Evolutionary conservation across 2,329 filamentous ascomycete species (phyloP), one percentile per base, ranked within the genome.

Genomic region (Xylariaceae sp.): DNA sequence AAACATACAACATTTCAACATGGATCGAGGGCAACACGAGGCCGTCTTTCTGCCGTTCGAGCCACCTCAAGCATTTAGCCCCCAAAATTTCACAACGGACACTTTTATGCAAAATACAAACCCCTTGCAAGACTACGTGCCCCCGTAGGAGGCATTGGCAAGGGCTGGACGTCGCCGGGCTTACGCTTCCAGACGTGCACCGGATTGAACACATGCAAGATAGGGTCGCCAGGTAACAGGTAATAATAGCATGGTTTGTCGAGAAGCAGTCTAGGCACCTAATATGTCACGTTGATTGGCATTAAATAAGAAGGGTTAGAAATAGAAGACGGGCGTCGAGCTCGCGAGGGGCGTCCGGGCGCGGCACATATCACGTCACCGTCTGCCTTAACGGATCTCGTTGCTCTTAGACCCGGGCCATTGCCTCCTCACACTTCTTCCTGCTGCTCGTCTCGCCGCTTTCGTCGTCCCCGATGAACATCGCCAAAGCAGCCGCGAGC

Each of bases 401-500:
- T 26, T 26, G 32, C 9, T 29, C 32, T 53, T 15, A 42, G 34
- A 21, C 49, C 29, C 48, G 46, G 26, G 42, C 34, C 21, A 58
- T 53, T 26, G 65, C 63, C 41, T 65, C 63, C 52, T 75, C 71
- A 32, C 75, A 67, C 53, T 70, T 68, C 18, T 61, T 63, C 59
- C 68, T 69, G 58, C 71, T 75, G 36, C 68, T 66, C 51, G 69
- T 61, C 57, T 74, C 71, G 1, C 68, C 70, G 37, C 41, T 47
- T 6, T 51, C 29, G 19, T 50, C 52, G 45, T 51, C 49, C 5
- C 66, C 68, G 12, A 66, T 65, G 55, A 77, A 77, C n/a, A 76
- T 61, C 19, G 68, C 65, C 29, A 77, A 59, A 9, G 73, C 73
- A 51, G 70, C 67, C 13, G 63, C 63, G 16, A 77, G 61, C 4